A percentile compares a stretch with the other conserved stretches of the same genome.
phyloP scores from a whole-genome alignment of 805 yeast genomes.

The Barnettozyma sp. region DNA sequence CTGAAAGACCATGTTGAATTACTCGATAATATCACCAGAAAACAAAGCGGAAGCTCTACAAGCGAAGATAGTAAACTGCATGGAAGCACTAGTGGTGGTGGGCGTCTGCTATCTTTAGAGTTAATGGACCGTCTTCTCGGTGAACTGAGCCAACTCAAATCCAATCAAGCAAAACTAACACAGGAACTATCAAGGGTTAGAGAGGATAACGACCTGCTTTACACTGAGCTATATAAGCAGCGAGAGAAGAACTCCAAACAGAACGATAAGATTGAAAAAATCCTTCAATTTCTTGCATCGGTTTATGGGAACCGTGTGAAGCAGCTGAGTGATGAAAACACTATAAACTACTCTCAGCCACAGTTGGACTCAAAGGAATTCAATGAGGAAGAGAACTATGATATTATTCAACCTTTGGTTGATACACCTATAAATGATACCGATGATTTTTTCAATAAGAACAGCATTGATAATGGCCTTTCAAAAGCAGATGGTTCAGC shows the following conservation, averaged over 20 bases:
- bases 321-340: constrained; percentile 17
- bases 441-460: no score
- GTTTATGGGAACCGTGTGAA: constrained; percentile 32
- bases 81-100: constrained; percentile 13
- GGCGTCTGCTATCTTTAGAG: constrained; percentile 8
- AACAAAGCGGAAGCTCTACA: constrained; percentile 24
- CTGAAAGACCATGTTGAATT: constrained; percentile 73
- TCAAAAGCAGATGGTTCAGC: no score
- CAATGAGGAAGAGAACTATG: constrained; percentile 7
- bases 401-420: constrained; percentile 1
- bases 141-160: constrained; percentile 43
- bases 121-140: constrained; percentile 37
- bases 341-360: constrained; percentile 3
- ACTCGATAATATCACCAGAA: constrained; percentile 78
- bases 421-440: not conserved
- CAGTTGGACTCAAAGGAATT: constrained; percentile 9
- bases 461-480: not conserved
- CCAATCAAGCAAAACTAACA: constrained; percentile 71
- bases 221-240: constrained; percentile 83
- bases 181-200: constrained; percentile 80
- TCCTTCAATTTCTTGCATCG: constrained; percentile 79
- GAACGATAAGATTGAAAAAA: constrained; percentile 81
- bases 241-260: constrained; percentile 83
- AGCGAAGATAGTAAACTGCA: constrained; percentile 27
- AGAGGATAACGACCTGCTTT: constrained; percentile 80